A percentile compares a stretch with the other conserved stretches of the same genome.
These are phyloP conservation scores for Aspergillus bridgeri DNA, from an alignment of 495 filamentous ascomycete genomes.

Conservation along the genomic window DNA sequence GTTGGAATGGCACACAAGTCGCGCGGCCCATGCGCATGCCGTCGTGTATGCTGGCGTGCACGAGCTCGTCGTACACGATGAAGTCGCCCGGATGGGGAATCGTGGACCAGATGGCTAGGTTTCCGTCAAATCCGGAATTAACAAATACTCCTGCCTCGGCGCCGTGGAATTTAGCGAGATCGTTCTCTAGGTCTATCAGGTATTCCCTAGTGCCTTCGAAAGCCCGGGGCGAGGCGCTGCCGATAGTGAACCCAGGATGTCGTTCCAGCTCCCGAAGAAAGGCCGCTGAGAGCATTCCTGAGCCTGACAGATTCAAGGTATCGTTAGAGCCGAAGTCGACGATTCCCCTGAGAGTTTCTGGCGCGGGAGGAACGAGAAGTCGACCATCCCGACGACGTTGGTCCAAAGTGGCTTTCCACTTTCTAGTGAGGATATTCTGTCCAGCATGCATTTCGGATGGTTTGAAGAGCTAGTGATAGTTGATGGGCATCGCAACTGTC, in stretches of 20 bases:
- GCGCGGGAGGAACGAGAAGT: neutral
- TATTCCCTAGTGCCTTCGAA: conserved; percentile 27
- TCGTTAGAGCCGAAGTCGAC: conserved; percentile 24
- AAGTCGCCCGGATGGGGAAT: conserved; percentile 59
- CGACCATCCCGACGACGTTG: conserved; percentile 7
- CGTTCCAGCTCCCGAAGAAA: conserved; percentile 16
- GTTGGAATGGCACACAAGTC: conserved; percentile 42
- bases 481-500: neutral
- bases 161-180: conserved; percentile 56
- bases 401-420: conserved; percentile 2
- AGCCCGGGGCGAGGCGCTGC: conserved; percentile 9
- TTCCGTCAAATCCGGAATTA: conserved; percentile 67
- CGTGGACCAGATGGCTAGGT: conserved; percentile 56
- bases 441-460: conserved; percentile 1
- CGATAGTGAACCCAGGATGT: conserved; percentile 15
- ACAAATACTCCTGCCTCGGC: conserved; percentile 57
- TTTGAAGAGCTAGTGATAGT: neutral
- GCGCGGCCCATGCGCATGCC: conserved; percentile 59
- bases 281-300: conserved; percentile 9
- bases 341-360: neutral
- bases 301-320: conserved; percentile 15
- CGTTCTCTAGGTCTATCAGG: conserved; percentile 50
- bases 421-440: conserved; percentile 3
- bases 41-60: conserved; percentile 69
- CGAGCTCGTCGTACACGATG: conserved; percentile 59